Conservation (phyloP, 305 asterid genomes). For the Ruellia speciosa region DNA sequence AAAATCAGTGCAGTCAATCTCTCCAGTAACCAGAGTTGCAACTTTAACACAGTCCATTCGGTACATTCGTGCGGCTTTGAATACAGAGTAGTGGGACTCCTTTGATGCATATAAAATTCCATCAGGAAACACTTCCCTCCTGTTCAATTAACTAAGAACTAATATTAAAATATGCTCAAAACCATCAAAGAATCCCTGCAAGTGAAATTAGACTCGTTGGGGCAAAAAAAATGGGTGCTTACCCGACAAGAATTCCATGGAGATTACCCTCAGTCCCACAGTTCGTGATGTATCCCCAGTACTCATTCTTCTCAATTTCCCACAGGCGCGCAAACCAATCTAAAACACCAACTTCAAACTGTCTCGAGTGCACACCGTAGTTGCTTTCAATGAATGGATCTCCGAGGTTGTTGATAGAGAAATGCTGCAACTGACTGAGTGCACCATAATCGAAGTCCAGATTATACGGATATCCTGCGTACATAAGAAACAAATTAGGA, state of each 20-base stretch:
- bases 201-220: conserved; percentile 10
- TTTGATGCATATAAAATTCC: conserved; percentile 84
- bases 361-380: conserved; percentile 90
- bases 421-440: conserved; percentile 80
- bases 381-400: conserved; percentile 93
- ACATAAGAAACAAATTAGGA: conserved; percentile 7
- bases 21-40: conserved; percentile 76
- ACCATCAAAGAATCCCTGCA: conserved; percentile 2
- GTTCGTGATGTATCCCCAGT: conserved; percentile 97
- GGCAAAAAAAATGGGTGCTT: conserved; percentile 20
- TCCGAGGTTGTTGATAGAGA: conserved; percentile 86
- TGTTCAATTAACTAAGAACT: conserved; percentile 22
- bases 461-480: conserved; percentile 85
- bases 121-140: conserved; percentile 95
- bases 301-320: conserved; percentile 83
- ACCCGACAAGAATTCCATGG: conserved; percentile 93
- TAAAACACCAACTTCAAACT: conserved; percentile 88
- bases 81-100: conserved; percentile 85
- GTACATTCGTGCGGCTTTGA: conserved; percentile 97
- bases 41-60: conserved; percentile 84
- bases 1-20: conserved; percentile 75
- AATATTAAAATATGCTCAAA: conserved; percentile 14
- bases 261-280: conserved; percentile 99
- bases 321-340: conserved; percentile 94
- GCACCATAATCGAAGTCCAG: conserved; percentile 96